Base-by-base conservation (phyloP, 2,329 filamentous ascomycete genomes). In the Fusarium annulatum region DNA sequence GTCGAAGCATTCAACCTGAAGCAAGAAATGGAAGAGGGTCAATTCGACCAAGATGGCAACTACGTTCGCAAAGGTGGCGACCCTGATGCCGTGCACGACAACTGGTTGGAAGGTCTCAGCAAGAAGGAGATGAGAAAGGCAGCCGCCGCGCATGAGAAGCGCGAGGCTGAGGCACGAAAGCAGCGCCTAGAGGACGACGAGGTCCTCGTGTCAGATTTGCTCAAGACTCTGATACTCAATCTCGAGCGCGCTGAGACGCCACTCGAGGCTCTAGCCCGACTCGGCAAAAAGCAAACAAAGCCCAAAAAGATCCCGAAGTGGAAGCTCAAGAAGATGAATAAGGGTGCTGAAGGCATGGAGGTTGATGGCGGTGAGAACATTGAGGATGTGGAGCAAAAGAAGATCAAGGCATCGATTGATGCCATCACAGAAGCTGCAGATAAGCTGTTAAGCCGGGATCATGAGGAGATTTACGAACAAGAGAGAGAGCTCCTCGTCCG, bases 1-100 rank as follows among this genome's bases (percentile, higher is more conserved):
- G 88, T 99, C 10, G 96, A 98, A 81, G 96, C 96, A 6, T 99
- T 99, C 87, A 98, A 99, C 80, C 93, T 99, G 87, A 91, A 90
- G 67, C 86, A 89, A 18, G 96, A 99, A 82, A 92, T 97, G 81
- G 95, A 98, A 79, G 96, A 98, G 76, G 96, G 96, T 2, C 89
- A 91, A 16, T 99, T 98, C 78, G 96, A 99, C 80, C 93, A 96
- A 76, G 86, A 91, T 3, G 96, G 96, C 15, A 99, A 98, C 81
- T 99, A 91, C 80, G 90, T 99, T 49, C 91, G 96, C 64, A 97
- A 97, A 82, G 95, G 95, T 1, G 89, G 85, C 14, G 96, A 99
- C 77, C 94, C 94, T 2, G 95, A 98, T 76, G 94, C 95, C 1
- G 90, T 93, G 30, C 95, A 99, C 81, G 96, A 99, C 83, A 89